A percentile compares a stretch with the other conserved stretches of the same genome.
Conservation (phyloP, 202 grass and related monocot genomes). For the Panicum hallii region DNA sequence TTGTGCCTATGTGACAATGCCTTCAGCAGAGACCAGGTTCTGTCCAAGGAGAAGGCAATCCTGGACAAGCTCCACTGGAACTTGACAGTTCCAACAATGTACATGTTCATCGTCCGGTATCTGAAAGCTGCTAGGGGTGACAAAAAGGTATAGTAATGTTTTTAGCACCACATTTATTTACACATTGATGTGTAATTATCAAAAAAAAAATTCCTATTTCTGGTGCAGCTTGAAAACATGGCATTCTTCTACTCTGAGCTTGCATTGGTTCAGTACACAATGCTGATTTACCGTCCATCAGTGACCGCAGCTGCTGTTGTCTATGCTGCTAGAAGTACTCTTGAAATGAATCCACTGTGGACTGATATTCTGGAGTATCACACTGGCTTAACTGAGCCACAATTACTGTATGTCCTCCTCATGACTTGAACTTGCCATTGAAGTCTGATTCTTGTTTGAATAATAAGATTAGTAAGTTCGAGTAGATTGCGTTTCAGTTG, state of each 20-base stretch:
- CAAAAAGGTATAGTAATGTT: slow-evolving; percentile 36
- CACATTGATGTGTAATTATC: neutral
- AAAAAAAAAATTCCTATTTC: neutral
- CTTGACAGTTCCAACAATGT: slow-evolving; percentile 64
- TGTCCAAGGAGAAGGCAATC: slow-evolving; percentile 61
- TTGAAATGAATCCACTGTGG: slow-evolving; percentile 46
- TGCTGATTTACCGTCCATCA: slow-evolving; percentile 59
- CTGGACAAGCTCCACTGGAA: slow-evolving; percentile 64
- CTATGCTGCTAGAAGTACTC: slow-evolving; percentile 60
- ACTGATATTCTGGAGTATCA: slow-evolving; percentile 53
- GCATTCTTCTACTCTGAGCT: slow-evolving; percentile 69
- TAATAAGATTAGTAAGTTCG: neutral
- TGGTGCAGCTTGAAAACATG: slow-evolving; percentile 60
- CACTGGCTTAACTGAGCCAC: slow-evolving; percentile 47
- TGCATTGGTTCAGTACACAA: slow-evolving; percentile 57
- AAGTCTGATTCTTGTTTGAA: slow-evolving; percentile 2
- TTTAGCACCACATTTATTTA: neutral
- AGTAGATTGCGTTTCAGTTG: neutral
- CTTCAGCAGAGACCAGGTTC: slow-evolving; percentile 54
- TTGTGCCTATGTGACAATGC: slow-evolving; percentile 54
- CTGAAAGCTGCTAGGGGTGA: slow-evolving; percentile 58
- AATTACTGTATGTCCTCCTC: slow-evolving; percentile 48
- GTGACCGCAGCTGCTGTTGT: slow-evolving; percentile 52
- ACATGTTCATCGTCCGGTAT: slow-evolving; percentile 62
- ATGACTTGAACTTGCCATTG: neutral